Base-by-base conservation (phyloP, 2,329 filamentous ascomycete species). In the Epichloe scottii region DNA sequence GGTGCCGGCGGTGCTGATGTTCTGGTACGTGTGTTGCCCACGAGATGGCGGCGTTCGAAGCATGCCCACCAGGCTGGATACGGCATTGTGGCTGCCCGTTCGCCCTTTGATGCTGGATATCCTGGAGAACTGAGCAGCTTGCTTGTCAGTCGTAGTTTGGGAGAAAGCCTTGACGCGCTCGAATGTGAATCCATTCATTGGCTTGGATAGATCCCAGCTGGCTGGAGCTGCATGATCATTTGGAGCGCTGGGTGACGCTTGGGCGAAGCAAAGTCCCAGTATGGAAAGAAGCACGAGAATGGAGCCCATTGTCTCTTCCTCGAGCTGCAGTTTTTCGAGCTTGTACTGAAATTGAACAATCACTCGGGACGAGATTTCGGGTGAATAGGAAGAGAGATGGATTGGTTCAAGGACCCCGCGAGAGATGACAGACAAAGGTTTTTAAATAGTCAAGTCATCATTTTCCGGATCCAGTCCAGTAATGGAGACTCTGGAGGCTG, bases 101-200 rank as follows among this genome's bases (percentile, higher is more conserved):
- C 43, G 47, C 44, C 52, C 53, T 51, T 61, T 62, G 49, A 70
- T 55, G 30, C 56, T 60, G 46, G 58, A 63, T 26, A 72, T 62
- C 26, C 60, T 60, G 10, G 70, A 70, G 23, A 63, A 60, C 7
- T 58, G 62, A 23, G 55, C 48, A 0, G 65, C 61, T 5, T 57
- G 53, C 7, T 56, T 56, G 33, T 71, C 68, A 5, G 51, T 46
- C 0, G 58, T 60, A 8, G 62, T 60, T 14, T 56, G 39, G 1
- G 58, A 51, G 23, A 61, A 15, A 2, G 62, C 64, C 42, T 63
- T 64, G 52, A 60, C 59, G 35, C 63, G 58, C 53, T 70, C 59
- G 51, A 72, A 70, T 23, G 57, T 60, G 54, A 72, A 57, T 8
- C 67, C 68, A 26, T 69, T 67, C 48, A 71, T 58, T 14, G 66